These are phyloP conservation scores for Reutealis trisperma DNA, from an alignment of 345 rosid genomes.

Conservation along the genomic window DNA sequence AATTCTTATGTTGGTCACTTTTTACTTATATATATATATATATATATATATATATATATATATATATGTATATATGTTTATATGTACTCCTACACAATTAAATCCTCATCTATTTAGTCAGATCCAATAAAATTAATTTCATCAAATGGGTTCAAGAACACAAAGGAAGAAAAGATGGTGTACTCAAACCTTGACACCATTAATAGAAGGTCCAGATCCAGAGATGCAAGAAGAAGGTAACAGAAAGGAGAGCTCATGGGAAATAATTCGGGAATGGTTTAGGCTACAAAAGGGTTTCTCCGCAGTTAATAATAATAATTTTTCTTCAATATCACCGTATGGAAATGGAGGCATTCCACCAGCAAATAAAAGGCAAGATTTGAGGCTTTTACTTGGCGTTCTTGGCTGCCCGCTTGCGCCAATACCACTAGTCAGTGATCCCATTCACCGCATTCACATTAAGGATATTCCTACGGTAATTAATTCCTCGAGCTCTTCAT, in stretches of 20 bases:
- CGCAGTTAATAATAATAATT: not conserved
- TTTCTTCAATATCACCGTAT: constrained; percentile 32
- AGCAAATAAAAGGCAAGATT: constrained; percentile 58
- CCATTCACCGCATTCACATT: constrained; percentile 41
- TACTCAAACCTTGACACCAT: constrained; percentile 73
- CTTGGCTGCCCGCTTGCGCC: constrained; percentile 96
- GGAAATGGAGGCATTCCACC: constrained; percentile 35
- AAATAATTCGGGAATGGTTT: constrained; percentile 89
- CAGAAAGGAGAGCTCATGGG: constrained; percentile 88
- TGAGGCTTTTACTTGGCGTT: constrained; percentile 82
- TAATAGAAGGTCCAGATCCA: constrained; percentile 95
- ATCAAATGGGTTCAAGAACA: constrained; percentile 40
- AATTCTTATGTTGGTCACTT: not conserved
- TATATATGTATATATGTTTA: too few species aligned
- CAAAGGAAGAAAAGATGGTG: constrained; percentile 66
- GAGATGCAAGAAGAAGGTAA: constrained; percentile 73
- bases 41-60: too few species aligned
- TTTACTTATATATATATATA: not conserved
- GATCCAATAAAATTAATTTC: not conserved
- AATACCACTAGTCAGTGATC: constrained; percentile 51
- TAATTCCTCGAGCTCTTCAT: not conserved
- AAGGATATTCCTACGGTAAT: constrained; percentile 74
- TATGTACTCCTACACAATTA: not conserved
- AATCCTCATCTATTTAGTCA: not conserved
- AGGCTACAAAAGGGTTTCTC: constrained; percentile 69